Conservation (phyloP, 495 filamentous ascomycete species). For the Aspergillus wentii region DNA sequence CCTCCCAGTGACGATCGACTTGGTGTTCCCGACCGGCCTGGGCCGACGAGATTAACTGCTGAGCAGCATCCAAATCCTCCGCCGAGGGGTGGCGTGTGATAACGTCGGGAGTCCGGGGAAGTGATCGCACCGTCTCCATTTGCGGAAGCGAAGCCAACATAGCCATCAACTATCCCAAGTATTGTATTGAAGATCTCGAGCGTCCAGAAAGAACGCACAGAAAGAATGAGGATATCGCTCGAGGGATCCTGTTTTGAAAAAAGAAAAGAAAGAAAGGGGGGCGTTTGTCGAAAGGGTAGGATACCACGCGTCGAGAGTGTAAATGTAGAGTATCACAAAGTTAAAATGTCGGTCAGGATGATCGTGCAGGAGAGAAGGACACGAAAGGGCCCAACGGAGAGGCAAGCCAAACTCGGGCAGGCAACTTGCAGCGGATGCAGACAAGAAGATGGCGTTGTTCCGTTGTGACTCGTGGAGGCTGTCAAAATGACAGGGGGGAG, state of each 20-base stretch:
- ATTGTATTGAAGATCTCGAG: too few relatives aligned
- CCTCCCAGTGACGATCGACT: slow-evolving; percentile 23
- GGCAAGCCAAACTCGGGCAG: slow-evolving; percentile 4
- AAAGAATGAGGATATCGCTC: too few relatives aligned
- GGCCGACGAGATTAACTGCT: slow-evolving; percentile 43
- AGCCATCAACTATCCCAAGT: too few relatives aligned
- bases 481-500: too few relatives aligned
- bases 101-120: slow-evolving; percentile 25
- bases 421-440: not conserved
- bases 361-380: slow-evolving; percentile 9
- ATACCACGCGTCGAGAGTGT: too few relatives aligned
- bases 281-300: slow-evolving; percentile 20
- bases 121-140: slow-evolving; percentile 39
- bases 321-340: slow-evolving; percentile 35
- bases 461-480: too few relatives aligned
- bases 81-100: slow-evolving; percentile 38
- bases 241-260: too few relatives aligned
- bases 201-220: too few relatives aligned
- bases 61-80: slow-evolving; percentile 43
- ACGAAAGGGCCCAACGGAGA: slow-evolving; percentile 1
- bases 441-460: too few relatives aligned
- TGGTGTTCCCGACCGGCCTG: slow-evolving; percentile 38
- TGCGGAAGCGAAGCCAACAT: slow-evolving; percentile 38
- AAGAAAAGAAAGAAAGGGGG: slow-evolving; percentile 7
- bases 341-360: slow-evolving; percentile 43